Conservation (phyloP, 2,329 filamentous ascomycete genomes). For the Aspergillus nomiae region DNA sequence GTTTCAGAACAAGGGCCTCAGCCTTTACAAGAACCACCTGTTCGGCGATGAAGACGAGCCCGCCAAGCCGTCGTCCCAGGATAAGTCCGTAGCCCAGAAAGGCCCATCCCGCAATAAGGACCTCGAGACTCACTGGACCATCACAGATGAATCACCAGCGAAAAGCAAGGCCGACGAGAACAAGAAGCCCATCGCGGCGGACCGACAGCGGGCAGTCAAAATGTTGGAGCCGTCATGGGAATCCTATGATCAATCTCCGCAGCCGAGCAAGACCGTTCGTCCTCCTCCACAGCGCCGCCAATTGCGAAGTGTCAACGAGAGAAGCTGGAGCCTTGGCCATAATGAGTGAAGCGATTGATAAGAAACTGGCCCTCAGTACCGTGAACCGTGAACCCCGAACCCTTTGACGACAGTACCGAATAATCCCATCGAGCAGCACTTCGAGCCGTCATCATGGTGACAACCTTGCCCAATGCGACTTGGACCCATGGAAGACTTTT, state of each 20-base stretch:
- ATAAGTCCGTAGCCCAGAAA: slow-evolving; percentile 67
- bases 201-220: slow-evolving; percentile 69
- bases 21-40: slow-evolving; percentile 77
- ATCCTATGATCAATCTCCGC: slow-evolving; percentile 40
- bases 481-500: neutral
- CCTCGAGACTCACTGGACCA: slow-evolving; percentile 75
- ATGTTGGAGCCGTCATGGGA: slow-evolving; percentile 68
- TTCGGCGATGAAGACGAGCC: slow-evolving; percentile 60
- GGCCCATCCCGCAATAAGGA: slow-evolving; percentile 72
- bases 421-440: neutral
- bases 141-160: slow-evolving; percentile 59
- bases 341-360: slow-evolving; percentile 26
- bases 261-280: slow-evolving; percentile 30
- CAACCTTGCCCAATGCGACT: slow-evolving; percentile 1
- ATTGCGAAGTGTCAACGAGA: slow-evolving; percentile 34
- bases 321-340: slow-evolving; percentile 47
- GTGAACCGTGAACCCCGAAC: neutral
- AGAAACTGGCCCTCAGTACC: neutral
- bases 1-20: slow-evolving; percentile 67
- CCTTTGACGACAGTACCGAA: neutral
- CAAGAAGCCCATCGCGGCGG: slow-evolving; percentile 54
- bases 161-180: slow-evolving; percentile 42
- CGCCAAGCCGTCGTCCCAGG: slow-evolving; percentile 13
- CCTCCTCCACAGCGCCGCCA: slow-evolving; percentile 27
- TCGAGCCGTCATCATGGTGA: neutral